phyloP scores from a whole-genome alignment of 1,139 yeast genomes.

The Sugiyamaella japonica region DNA sequence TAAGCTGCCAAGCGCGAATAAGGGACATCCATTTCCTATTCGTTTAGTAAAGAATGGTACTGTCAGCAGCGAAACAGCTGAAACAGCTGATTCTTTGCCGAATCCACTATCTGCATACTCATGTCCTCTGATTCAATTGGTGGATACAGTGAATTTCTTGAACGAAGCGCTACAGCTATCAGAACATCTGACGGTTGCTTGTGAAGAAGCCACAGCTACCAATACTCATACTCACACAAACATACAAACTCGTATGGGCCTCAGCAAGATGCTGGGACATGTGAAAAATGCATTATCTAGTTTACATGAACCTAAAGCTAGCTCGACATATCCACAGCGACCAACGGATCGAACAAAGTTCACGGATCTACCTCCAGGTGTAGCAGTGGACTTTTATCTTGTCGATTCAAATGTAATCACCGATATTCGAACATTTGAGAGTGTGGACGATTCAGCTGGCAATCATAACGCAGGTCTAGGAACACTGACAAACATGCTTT shows the following conservation, averaged over 20 bases:
- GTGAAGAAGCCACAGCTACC: constrained; percentile 7
- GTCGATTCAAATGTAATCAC: constrained; percentile 33
- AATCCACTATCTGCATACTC: not conserved
- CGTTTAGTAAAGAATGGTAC: constrained; percentile 16
- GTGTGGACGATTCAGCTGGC: constrained; percentile 13
- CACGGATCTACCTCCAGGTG: constrained; percentile 24
- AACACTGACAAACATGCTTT: constrained; percentile 15
- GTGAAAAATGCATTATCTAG: constrained; percentile 29
- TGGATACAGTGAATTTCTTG: constrained; percentile 32
- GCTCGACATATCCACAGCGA: constrained; percentile 28
- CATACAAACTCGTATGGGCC: constrained; percentile 18
- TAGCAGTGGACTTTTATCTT: constrained; percentile 34
- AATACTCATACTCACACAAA: constrained; percentile 4
- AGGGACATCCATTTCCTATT: constrained; percentile 23
- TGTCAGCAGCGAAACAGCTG: not conserved
- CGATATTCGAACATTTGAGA: constrained; percentile 33
- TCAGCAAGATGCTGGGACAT: constrained; percentile 21
- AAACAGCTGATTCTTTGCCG: too few relatives aligned
- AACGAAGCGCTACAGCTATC: constrained; percentile 22
- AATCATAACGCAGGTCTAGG: constrained; percentile 16
- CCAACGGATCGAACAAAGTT: constrained; percentile 22
- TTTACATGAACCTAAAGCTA: constrained; percentile 28
- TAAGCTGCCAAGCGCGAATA: constrained; percentile 25
- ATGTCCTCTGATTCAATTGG: constrained; percentile 30
- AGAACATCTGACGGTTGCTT: constrained; percentile 4